Conservation (phyloP, 2,329 filamentous ascomycete species). For the Ascochyta koolunga region DNA sequence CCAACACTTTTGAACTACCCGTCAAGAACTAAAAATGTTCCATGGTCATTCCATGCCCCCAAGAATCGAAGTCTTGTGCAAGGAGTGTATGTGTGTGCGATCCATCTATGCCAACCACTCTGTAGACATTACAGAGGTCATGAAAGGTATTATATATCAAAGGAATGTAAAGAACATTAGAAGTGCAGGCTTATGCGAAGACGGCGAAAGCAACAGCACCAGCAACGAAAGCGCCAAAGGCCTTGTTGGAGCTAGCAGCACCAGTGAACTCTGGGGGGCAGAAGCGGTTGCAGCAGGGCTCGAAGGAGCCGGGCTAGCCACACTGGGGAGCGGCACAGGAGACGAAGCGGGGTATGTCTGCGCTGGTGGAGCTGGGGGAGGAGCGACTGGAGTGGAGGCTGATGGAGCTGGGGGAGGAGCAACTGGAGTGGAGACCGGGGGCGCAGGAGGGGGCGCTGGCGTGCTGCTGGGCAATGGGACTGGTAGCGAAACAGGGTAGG, state of each 20-base stretch:
- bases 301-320: conserved; percentile 9
- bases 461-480: conserved; percentile 3
- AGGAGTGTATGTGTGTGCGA: conserved; percentile 11
- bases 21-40: conserved; percentile 9
- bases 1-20: conserved; percentile 4
- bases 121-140: conserved; percentile 11
- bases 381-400: conserved; percentile 3
- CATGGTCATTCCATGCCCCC: conserved; percentile 12
- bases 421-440: conserved; percentile 4
- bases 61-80: conserved; percentile 11
- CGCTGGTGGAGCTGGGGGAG: conserved; percentile 8
- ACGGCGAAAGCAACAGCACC: conserved; percentile 30
- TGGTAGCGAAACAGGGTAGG: conserved; percentile 13
- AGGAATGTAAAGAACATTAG: conserved; percentile 14
- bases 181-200: conserved; percentile 22
- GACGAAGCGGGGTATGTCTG: conserved; percentile 7
- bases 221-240: conserved; percentile 30
- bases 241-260: conserved; percentile 32
- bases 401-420: conserved; percentile 5
- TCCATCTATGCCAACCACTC: conserved; percentile 13
- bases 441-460: background rate
- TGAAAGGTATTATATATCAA: conserved; percentile 8
- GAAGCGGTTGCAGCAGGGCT: conserved; percentile 15
- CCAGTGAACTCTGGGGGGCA: conserved; percentile 31
- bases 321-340: conserved; percentile 11